Evolutionary conservation across 2,329 filamentous ascomycete genomes (phyloP).

Genomic region (Beauveria brongniartii): DNA sequence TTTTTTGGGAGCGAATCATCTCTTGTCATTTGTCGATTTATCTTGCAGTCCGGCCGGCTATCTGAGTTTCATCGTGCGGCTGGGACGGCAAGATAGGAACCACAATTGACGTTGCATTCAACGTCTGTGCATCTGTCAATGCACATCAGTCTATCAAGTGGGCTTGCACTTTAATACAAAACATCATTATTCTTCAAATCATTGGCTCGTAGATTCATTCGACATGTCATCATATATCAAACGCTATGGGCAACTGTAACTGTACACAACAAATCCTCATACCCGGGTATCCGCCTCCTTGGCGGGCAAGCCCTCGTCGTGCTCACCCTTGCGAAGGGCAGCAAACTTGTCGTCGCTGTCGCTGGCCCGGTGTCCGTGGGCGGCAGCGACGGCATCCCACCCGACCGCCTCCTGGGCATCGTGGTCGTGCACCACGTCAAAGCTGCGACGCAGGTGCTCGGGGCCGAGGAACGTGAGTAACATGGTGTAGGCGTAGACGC

Average conservation of each 20-base stretch:
- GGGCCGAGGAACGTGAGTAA: slow-evolving; percentile 55
- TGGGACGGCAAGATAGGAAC: not conserved
- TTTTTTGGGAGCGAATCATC: too few species aligned
- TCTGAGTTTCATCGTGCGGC: not conserved
- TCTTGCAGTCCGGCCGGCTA: not conserved
- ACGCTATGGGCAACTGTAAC: not conserved
- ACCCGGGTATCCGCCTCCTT: not conserved
- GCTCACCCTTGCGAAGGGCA: not conserved
- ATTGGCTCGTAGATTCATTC: not conserved
- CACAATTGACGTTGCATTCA: not conserved
- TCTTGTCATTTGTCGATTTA: not conserved
- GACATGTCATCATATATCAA: not conserved
- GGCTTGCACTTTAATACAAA: not conserved
- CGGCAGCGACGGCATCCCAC: slow-evolving; percentile 23
- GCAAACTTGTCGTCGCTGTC: slow-evolving; percentile 5
- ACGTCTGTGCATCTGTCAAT: not conserved
- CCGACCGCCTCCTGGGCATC: slow-evolving; percentile 40
- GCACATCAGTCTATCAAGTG: not conserved
- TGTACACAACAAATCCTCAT: not conserved
- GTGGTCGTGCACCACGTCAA: slow-evolving; percentile 41
- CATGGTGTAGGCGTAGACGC: slow-evolving; percentile 61
- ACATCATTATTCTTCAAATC: not conserved
- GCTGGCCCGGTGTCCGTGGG: not conserved
- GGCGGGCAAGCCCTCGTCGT: not conserved
- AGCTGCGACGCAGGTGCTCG: slow-evolving; percentile 43